phyloP scores from a whole-genome alignment of 129 eudicot genomes.

The Tagetes patula region DNA sequence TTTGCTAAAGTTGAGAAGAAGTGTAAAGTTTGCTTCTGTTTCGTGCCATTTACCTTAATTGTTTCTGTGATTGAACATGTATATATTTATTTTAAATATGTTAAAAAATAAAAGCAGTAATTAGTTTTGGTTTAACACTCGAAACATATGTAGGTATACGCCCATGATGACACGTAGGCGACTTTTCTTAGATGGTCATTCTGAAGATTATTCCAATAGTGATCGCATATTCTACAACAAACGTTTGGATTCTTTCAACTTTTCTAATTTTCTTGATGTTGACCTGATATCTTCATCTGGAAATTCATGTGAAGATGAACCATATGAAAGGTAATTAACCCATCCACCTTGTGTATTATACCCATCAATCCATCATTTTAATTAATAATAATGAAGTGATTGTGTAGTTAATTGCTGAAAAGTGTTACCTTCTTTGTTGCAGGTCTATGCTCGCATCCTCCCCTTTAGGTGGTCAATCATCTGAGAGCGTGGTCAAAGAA shows the following conservation, averaged over 20 bases:
- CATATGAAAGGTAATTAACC: conserved; percentile 56
- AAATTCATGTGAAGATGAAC: conserved; percentile 77
- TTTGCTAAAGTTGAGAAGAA: background rate
- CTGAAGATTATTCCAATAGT: conserved; percentile 44
- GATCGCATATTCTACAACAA: conserved; percentile 47
- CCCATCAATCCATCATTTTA: background rate
- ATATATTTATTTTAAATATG: background rate
- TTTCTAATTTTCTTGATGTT: conserved; percentile 70
- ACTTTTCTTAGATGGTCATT: conserved; percentile 37
- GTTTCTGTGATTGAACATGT: background rate
- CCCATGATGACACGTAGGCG: conserved; percentile 47
- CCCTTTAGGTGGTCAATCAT: conserved; percentile 51
- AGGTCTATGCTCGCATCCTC: conserved; percentile 58
- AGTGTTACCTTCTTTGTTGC: conserved; percentile 21
- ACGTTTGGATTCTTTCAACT: conserved; percentile 50
- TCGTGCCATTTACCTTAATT: background rate
- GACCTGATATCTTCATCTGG: conserved; percentile 88
- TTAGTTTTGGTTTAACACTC: background rate
- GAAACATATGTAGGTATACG: conserved; percentile 43
- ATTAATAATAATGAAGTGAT: background rate
- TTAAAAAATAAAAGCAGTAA: background rate
- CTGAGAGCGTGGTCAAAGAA: conserved; percentile 46
- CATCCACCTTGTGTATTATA: background rate
- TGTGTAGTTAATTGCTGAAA: conserved; percentile 10
- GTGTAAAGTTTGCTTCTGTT: background rate